Base-by-base conservation (phyloP, 2,329 filamentous ascomycete species). In the Colletotrichum scovillei region DNA sequence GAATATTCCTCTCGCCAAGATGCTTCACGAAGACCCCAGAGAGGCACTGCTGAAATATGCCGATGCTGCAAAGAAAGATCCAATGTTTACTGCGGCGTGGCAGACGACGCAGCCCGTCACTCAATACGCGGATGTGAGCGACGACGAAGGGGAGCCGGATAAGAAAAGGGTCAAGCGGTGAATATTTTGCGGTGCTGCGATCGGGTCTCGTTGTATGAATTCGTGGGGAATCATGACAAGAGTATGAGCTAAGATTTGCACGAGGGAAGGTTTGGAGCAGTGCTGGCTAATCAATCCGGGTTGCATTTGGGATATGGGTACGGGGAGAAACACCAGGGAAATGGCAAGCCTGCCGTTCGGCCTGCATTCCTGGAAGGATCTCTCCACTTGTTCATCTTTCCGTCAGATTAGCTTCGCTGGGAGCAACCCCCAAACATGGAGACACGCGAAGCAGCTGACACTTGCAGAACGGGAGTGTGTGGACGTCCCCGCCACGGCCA, bases 31-130 rank as follows among this genome's bases (percentile, higher is more conserved):
- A 82, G 97, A 99, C 85, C 97, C 97, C 0, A 88, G 97, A 75
- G 97, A 98, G 83, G 97, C 97, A 58, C 85, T 99, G 79, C 85
- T 99, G 73, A 98, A 97, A 85, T 99, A 98, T 86, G 96, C 95
- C 49, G 94, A 97, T 68, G 92, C 97, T 80, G 95, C 95, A 14
- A 92, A 97, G 83, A 96, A 94, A 80, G 95, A 98, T 80, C 96
- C 95, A 0, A 89, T 98, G 78, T 99, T 98, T 80, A 99, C 97
- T 35, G 94, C 94, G 77, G 97, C 95, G 19, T 99, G 95, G 94
- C 93, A 93, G 80, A 89, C 93, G 77, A 98, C 95, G 49, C 96
- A 98, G 84, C 97, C 97, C 0, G 92, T 95, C 77, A 95, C 95
- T 30, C 93, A 98, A 76, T 99, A 97, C 85, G 93, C 94, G 8